Evolutionary conservation across 768 basidiomycete genomes (phyloP).

Genomic region (Xerocomus spinulosus): DNA sequence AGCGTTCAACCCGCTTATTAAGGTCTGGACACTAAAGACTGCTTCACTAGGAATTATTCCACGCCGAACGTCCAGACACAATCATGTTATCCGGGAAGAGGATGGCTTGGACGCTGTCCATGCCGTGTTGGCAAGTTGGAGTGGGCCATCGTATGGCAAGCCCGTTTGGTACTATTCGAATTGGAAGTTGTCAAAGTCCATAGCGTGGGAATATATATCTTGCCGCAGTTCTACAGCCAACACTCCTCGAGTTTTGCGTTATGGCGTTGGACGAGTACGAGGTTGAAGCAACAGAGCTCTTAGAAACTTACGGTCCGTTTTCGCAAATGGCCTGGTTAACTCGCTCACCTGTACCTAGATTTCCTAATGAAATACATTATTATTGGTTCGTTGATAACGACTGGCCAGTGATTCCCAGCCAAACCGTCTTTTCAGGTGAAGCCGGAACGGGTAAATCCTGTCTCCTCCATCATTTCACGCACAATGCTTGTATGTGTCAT

Average conservation of each 20-base stretch:
- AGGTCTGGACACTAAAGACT: too few species aligned
- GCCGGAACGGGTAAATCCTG: constrained; percentile 98
- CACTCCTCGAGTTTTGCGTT: constrained; percentile 29
- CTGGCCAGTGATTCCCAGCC: constrained; percentile 5
- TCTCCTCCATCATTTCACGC: constrained; percentile 92
- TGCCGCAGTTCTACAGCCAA: neutral
- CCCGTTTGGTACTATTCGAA: too few species aligned
- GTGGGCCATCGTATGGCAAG: too few species aligned
- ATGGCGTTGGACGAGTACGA: constrained; percentile 61
- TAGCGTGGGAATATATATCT: constrained; percentile 23
- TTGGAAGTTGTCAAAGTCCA: too few species aligned
- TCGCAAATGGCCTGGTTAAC: neutral
- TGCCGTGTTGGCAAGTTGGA: neutral
- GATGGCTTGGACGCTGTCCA: too few species aligned
- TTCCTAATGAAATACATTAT: constrained; percentile 99
- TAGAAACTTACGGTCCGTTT: constrained; percentile 85
- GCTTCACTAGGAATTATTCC: too few species aligned
- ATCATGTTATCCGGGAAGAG: too few species aligned
- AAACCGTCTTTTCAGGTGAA: constrained; percentile 57
- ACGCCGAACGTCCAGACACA: too few species aligned
- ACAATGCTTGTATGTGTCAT: constrained; percentile 80
- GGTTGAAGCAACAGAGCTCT: constrained; percentile 82
- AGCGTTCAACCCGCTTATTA: neutral
- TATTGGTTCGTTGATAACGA: constrained; percentile 56
- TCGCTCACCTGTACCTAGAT: constrained; percentile 49